Evolutionary conservation across 2,329 filamentous ascomycete genomes (phyloP).

Genomic region (Lasiodiplodia gonubiensis): DNA sequence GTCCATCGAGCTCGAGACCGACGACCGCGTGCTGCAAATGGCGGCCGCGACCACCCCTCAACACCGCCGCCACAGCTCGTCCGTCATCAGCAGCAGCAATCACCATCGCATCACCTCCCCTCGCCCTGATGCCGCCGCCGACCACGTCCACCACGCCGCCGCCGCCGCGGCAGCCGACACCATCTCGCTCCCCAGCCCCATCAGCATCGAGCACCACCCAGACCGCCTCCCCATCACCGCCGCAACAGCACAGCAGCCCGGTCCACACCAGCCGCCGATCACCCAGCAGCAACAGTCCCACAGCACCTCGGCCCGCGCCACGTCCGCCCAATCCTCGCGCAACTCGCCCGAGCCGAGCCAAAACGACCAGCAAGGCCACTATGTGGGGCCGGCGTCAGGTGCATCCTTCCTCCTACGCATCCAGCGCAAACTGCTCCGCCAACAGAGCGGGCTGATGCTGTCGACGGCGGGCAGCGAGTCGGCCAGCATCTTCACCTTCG

Average conservation of each 20-base stretch:
- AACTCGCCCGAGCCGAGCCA: conserved; percentile 55
- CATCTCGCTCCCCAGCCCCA: conserved; percentile 14
- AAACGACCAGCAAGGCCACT: conserved; percentile 55
- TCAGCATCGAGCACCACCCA: conserved; percentile 20
- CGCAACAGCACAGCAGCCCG: background rate
- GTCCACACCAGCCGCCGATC: background rate
- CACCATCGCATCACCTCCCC: background rate
- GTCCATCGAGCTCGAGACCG: conserved; percentile 45
- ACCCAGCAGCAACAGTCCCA: background rate
- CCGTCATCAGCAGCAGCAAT: background rate
- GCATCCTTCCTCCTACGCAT: conserved; percentile 58
- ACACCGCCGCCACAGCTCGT: background rate
- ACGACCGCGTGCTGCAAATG: conserved; percentile 17
- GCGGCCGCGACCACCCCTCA: background rate
- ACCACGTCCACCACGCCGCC: too few species aligned
- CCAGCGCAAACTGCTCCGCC: conserved; percentile 54
- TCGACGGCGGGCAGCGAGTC: conserved; percentile 45
- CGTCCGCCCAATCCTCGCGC: conserved; percentile 38
- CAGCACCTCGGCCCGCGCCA: background rate
- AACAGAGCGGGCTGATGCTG: conserved; percentile 34
- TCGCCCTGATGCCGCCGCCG: background rate
- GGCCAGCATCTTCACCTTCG: conserved; percentile 56
- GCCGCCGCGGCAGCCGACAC: background rate
- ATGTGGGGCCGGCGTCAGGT: conserved; percentile 55
- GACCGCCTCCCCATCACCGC: background rate